Base-by-base conservation (phyloP, 495 filamentous ascomycete species). In the Gamarada debralockiae region DNA sequence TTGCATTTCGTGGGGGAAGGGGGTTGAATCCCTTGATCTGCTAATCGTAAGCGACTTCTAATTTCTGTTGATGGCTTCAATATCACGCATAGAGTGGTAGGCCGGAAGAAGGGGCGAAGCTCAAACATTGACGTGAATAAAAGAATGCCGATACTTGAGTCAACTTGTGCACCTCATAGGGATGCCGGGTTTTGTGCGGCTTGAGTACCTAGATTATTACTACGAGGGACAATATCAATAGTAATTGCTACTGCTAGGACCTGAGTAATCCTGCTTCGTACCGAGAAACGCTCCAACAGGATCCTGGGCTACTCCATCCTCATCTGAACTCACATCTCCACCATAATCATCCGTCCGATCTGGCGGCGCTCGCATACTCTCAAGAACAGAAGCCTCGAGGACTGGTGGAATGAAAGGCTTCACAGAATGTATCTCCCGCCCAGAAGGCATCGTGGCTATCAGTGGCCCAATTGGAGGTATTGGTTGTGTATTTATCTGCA, bases 371-470 rank as follows among this genome's bases (percentile, higher is more conserved):
- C 68, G 65, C 73, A 74, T 86, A 50, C 52, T 79, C 65, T 59
- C 71, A 33, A 92, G 62, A 2, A 73, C 70, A 13, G 81, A 76
- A 1, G 71, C 67, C 18, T 81, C 82, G 14, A 92, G 63, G 10
- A 67, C 61, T 0, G 80, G 81, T 1, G 77, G 79, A 15, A 77
- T 72, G 56, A 79, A 92, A 1, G 73, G 71, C 53, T 76, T 78
- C 14, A 85, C 59, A 3, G 72, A 75, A 65, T 96, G 85, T 27
- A 96, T 86, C 61, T 97, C 92, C 29, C 93, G 78, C 7, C 93
- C 92, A 0, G 87, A 89, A 0, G 93, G 93, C 63, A 97, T 81
- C 42, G 80, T 83, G 6, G 86, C 75, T 2, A 95, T 67, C 7
- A 96, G 66, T 10, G 84, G 78, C 1, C 80, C 80, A 14, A 77